Base-by-base conservation (phyloP, 1,284 basidiomycete species). In the Mycosarcoma mackinlayi region DNA sequence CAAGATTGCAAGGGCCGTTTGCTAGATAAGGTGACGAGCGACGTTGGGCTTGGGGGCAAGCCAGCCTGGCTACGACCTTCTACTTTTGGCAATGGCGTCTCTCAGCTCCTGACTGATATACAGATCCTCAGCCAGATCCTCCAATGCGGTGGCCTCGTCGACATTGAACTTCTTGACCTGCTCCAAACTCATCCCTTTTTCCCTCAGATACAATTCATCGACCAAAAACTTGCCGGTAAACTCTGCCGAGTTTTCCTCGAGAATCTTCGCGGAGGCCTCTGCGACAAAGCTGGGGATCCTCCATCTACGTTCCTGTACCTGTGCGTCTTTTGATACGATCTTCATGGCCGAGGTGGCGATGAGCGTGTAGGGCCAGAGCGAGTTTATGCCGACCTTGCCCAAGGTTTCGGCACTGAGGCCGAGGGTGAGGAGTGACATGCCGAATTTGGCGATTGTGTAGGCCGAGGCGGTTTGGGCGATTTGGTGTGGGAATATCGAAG, bases 381-480 rank as follows among this genome's bases (percentile, higher is more conserved):
- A 68, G 44, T 82, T 83, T 24, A 76, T 69, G 2, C 49, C 78
- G 1, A 82, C 50, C 14, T 61, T 53, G 9, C 73, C 71, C 4
- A 50, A n/a, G 14, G 59, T 48, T 60, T 83, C 79, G n/a, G 76
- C 81, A 1, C 78, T 68, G 2, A 83, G 59, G 8, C 66, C 74
- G 9, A 80, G 68, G 10, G 78, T 75, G 23, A 68, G 68, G 13
- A 81, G 64, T 2, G 65, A 69, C 81, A 83, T 83, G 30, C 74
- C 81, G 33, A 77, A 56, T 46, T 83, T 83, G 37, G 81, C 74
- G 38, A 83, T 77, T 1, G 77, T 60, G 35, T 83, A 83, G 5
- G 75, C 77, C 1, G 70, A 53, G 1, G 54, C 67, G 0, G 72
- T 66, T 2, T 57, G 38, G 0, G 64, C 59, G 34, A 77, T 54